Conservation (phyloP, 2,329 filamentous ascomycete genomes). For the Geosmithia flava region DNA sequence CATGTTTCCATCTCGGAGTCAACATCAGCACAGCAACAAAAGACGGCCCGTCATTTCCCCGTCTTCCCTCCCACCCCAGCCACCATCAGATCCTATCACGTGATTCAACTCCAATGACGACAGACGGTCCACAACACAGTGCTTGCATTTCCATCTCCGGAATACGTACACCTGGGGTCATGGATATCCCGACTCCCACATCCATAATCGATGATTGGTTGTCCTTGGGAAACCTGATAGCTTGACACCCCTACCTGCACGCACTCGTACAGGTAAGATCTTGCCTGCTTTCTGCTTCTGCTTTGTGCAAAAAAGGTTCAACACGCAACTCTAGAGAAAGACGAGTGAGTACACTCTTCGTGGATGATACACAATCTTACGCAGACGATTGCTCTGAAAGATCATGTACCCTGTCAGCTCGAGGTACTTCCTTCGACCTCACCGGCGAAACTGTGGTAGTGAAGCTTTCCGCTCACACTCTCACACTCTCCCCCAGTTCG, state of each 20-base stretch:
- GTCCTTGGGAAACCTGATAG: background rate
- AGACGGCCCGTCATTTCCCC: background rate
- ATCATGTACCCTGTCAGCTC: background rate
- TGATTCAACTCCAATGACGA: background rate
- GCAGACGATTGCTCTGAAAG: background rate
- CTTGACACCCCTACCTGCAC: background rate
- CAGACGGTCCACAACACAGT: background rate
- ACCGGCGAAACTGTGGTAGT: background rate
- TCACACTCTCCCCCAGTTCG: too few relatives aligned
- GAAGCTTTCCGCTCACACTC: background rate
- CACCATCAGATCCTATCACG: background rate
- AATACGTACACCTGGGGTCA: background rate
- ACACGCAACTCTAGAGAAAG: background rate
- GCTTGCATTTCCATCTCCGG: background rate
- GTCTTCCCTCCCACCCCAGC: too few relatives aligned
- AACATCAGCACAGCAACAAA: too few relatives aligned
- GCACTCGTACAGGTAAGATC: too few relatives aligned
- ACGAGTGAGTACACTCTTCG: background rate
- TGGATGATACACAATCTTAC: background rate
- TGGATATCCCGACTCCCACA: too few relatives aligned
- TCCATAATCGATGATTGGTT: background rate
- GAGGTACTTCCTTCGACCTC: background rate
- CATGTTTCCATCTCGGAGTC: too few relatives aligned
- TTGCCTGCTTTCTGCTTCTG: background rate
- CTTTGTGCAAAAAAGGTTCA: background rate